Evolutionary conservation across 495 filamentous ascomycete species (phyloP).

Genomic region (Xeromyces bisporus): DNA sequence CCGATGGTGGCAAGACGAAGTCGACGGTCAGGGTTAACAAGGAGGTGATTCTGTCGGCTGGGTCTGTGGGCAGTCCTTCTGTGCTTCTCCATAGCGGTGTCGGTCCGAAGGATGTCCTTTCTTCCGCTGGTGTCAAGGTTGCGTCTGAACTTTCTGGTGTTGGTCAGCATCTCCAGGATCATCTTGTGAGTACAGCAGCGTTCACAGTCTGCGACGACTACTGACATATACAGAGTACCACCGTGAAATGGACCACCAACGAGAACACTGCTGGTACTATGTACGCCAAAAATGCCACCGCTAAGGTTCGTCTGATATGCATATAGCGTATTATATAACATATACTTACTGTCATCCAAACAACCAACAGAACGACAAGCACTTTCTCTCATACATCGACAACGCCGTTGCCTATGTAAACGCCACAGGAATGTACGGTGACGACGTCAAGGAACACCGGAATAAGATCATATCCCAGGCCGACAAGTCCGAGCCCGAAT

Average conservation of each 20-base stretch:
- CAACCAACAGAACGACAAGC: constrained; percentile 12
- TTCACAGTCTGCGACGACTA: too few relatives aligned
- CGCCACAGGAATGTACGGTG: constrained; percentile 10
- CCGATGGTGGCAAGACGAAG: constrained; percentile 12
- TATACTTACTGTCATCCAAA: constrained; percentile 4
- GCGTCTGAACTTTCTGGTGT: constrained; percentile 32
- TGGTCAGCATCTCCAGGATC: constrained; percentile 34
- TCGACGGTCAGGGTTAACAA: constrained; percentile 20
- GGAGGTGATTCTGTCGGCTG: constrained; percentile 41
- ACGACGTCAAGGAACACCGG: constrained; percentile 3
- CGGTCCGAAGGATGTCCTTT: constrained; percentile 23
- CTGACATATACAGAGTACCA: too few relatives aligned
- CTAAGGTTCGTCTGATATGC: constrained; percentile 7
- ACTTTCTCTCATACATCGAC: constrained; percentile 18
- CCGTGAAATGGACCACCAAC: constrained; percentile 12
- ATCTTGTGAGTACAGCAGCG: constrained; percentile 23
- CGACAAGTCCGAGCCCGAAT: constrained; percentile 8
- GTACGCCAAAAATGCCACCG: constrained; percentile 13
- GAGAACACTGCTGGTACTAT: constrained; percentile 14
- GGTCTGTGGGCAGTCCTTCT: constrained; percentile 38
- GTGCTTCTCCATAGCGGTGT: constrained; percentile 33
- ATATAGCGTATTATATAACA: too few relatives aligned
- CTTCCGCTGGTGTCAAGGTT: constrained; percentile 18
- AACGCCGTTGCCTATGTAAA: constrained; percentile 18
- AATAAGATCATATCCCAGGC: constrained; percentile 9